A percentile compares a stretch with the other conserved stretches of the same genome.
phyloP scores from a whole-genome alignment of 306 rosid genomes.

The Prunus fruticosa region DNA sequence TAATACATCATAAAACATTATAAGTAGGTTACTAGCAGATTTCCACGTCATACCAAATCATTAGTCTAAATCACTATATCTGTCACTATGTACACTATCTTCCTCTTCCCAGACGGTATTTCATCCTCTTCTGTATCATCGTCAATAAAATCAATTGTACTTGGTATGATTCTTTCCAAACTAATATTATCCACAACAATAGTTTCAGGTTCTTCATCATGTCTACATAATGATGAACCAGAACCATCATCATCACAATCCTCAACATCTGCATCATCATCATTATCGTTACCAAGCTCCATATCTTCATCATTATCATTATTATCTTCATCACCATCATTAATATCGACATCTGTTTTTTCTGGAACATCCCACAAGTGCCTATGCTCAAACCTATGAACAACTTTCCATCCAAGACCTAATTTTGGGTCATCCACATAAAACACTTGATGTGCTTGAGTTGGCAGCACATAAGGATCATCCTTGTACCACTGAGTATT shows the following conservation, averaged over 20 bases:
- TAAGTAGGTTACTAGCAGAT: no score
- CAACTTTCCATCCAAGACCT: background rate
- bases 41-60: no score
- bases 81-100: no score
- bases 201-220: background rate
- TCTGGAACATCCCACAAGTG: slow-evolving; percentile 1
- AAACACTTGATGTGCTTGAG: background rate
- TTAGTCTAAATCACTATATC: no score
- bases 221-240: background rate
- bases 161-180: no score
- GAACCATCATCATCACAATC: background rate
- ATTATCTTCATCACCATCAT: no score
- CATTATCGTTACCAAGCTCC: background rate
- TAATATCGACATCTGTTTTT: background rate
- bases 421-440: background rate
- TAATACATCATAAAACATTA: no score
- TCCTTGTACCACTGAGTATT: background rate
- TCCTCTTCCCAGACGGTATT: background rate
- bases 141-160: no score
- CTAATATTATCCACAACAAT: background rate
- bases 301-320: background rate
- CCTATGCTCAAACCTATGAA: slow-evolving; percentile 18
- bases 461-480: background rate
- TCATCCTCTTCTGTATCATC: no score
- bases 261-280: background rate